Evolutionary conservation across 1,284 basidiomycete genomes (phyloP), one percentile per base, ranked within the genome.

Genomic region (Pseudomicrostroma phylloplanum): DNA sequence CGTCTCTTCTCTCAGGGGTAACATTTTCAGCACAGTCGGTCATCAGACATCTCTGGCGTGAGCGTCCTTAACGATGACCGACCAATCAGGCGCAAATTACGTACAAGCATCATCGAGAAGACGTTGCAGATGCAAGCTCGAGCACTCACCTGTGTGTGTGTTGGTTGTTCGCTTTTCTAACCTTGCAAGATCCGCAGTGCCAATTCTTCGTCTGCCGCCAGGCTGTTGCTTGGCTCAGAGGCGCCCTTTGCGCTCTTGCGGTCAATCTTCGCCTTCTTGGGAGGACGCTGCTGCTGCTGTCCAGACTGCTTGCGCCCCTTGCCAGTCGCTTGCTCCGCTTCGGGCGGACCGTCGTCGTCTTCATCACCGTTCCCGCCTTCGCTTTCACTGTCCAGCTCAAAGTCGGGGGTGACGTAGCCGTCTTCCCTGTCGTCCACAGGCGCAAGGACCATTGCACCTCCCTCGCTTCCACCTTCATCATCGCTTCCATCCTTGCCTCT

Each of bases 401-500:
- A 74, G 65, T 74, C 74, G 7, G 73, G 69, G 36, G 71, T 76
- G 59, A 72, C 73, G 60, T 76, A 76, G 17, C 72, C 73, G 55
- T 76, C 73, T 9, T 62, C 65, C 48, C 67, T 66, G 23, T 59
- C 84, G 4, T 82, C 82, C 0, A 80, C 83, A 3, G 71, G 70
- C 1, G 64, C 64, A 1, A 63, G 63, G 3, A 54, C 70, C 69
- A 59, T 30, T 79, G 72, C 46, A 74, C 58, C 65, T n/a, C 62
- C 59, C 23, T 49, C 54, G 15, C 66, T 60, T n/a, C 58, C 55
- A 21, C 64, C 61, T 6, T 65, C 64, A 15, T 64, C 64, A 19
- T 81, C 49, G 83, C 72, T 19, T 68, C 77, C 36, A 65, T 46
- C 57, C 25, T 63, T 68, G 56, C 64, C 86, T 68, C 75, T 81